A percentile compares a stretch with the other conserved stretches of the same genome.
These are phyloP conservation scores for Panaeolus papilionaceus DNA, from an alignment of 768 basidiomycete genomes.

Conservation along the genomic window DNA sequence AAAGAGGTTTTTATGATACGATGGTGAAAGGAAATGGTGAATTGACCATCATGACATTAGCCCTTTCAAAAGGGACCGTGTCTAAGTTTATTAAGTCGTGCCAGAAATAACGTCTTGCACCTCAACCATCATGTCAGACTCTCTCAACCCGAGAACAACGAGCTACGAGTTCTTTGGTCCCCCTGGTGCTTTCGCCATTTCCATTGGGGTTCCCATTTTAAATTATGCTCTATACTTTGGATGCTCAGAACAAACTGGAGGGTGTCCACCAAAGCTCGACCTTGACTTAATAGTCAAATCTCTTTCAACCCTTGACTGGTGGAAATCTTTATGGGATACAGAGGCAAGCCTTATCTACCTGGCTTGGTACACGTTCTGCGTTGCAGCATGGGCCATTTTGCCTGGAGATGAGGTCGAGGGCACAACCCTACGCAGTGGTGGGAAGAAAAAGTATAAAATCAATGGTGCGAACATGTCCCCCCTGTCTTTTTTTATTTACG, in stretches of 20 bases:
- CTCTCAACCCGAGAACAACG: slow-evolving; percentile 72
- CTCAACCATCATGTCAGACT: slow-evolving; percentile 33
- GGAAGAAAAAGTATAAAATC: slow-evolving; percentile 86
- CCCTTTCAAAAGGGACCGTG: no score
- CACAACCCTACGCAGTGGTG: slow-evolving; percentile 73
- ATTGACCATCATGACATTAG: no score
- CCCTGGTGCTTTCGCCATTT: slow-evolving; percentile 74
- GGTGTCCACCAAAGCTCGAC: slow-evolving; percentile 68
- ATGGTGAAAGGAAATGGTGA: no score
- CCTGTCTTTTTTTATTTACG: slow-evolving; percentile 15
- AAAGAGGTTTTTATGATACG: no score
- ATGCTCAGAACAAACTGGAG: slow-evolving; percentile 74
- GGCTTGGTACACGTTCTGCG: slow-evolving; percentile 90
- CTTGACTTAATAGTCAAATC: slow-evolving; percentile 51
- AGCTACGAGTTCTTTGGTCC: slow-evolving; percentile 87
- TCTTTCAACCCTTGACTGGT: slow-evolving; percentile 61
- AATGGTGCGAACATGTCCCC: slow-evolving; percentile 68
- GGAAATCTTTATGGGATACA: slow-evolving; percentile 82
- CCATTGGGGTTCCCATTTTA: slow-evolving; percentile 70
- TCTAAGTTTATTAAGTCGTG: background rate
- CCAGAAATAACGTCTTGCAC: slow-evolving; percentile 12
- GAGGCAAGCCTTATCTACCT: slow-evolving; percentile 79
- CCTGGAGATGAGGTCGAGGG: slow-evolving; percentile 80
- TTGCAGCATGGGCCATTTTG: slow-evolving; percentile 80
- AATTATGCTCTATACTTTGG: slow-evolving; percentile 80